A percentile compares a stretch with the other conserved stretches of the same genome.
These are phyloP conservation scores for Calonectria multiphialidica DNA, from an alignment of 2,329 filamentous ascomycete genomes.

Conservation along the genomic window DNA sequence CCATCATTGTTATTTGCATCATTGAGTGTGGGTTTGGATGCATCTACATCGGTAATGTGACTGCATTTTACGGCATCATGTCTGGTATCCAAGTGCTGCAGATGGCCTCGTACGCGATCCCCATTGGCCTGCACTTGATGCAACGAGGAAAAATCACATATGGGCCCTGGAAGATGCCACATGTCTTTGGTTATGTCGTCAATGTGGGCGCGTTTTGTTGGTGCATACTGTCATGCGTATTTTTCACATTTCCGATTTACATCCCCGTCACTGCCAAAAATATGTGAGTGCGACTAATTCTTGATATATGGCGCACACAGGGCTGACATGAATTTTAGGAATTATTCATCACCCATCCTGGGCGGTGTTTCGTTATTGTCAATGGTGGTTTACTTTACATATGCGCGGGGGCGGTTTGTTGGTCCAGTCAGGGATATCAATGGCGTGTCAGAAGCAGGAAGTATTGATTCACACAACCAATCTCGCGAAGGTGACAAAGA, in stretches of 20 bases:
- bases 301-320: no score
- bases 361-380: background rate
- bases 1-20: background rate
- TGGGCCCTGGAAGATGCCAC: conserved; percentile 15
- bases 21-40: background rate
- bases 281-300: background rate
- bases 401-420: background rate
- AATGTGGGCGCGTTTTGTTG: background rate
- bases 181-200: background rate
- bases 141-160: conserved; percentile 3
- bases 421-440: background rate
- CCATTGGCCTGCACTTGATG: conserved; percentile 9
- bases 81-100: conserved; percentile 10
- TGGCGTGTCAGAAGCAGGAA: background rate
- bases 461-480: background rate
- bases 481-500: background rate
- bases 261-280: background rate
- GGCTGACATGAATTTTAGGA: background rate
- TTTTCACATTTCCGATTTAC: conserved; percentile 13
- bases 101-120: conserved; percentile 14
- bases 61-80: conserved; percentile 14
- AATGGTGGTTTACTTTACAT: background rate
- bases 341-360: conserved; percentile 10
- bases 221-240: background rate
- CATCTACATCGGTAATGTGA: conserved; percentile 17